These are phyloP conservation scores for Colletotrichum chlorophyti DNA, from an alignment of 2,329 filamentous ascomycete species.

Conservation along the genomic window DNA sequence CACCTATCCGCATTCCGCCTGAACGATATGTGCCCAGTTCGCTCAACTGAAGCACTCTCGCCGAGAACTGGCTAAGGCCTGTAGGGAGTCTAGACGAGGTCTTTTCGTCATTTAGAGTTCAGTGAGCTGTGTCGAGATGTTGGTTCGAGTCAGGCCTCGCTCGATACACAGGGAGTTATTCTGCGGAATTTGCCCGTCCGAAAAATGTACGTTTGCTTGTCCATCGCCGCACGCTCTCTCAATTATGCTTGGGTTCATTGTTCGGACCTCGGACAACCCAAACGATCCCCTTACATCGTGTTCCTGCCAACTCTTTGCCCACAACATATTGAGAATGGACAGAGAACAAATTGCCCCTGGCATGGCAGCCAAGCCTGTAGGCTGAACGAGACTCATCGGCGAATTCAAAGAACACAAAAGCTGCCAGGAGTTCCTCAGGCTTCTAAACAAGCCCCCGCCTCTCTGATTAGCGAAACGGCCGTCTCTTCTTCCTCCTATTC, in stretches of 20 bases:
- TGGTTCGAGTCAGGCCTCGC: constrained; percentile 7
- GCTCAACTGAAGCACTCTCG: neutral
- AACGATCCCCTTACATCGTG: too few species aligned
- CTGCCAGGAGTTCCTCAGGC: too few species aligned
- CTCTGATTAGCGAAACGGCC: constrained; percentile 4
- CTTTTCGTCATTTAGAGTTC: constrained; percentile 8
- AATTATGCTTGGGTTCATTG: neutral
- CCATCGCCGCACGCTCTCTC: constrained; percentile 3
- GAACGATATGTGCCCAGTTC: neutral
- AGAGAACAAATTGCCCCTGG: too few species aligned
- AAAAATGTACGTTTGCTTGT: constrained; percentile 7
- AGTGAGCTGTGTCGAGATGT: constrained; percentile 6
- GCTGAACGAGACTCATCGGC: too few species aligned
- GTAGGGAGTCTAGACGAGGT: neutral
- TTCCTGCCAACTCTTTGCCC: neutral
- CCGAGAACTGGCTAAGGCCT: neutral
- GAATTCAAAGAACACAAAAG: too few species aligned
- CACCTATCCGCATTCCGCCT: constrained; percentile 7
- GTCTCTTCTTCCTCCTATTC: too few species aligned
- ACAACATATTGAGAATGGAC: too few species aligned
- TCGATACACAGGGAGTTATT: constrained; percentile 14
- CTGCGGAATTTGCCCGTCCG: constrained; percentile 16
- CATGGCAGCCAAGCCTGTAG: too few species aligned
- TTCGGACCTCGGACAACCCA: neutral
- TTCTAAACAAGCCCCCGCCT: constrained; percentile 14